Conservation (phyloP, 305 asterid species). For the Fraxinus dipetala region DNA sequence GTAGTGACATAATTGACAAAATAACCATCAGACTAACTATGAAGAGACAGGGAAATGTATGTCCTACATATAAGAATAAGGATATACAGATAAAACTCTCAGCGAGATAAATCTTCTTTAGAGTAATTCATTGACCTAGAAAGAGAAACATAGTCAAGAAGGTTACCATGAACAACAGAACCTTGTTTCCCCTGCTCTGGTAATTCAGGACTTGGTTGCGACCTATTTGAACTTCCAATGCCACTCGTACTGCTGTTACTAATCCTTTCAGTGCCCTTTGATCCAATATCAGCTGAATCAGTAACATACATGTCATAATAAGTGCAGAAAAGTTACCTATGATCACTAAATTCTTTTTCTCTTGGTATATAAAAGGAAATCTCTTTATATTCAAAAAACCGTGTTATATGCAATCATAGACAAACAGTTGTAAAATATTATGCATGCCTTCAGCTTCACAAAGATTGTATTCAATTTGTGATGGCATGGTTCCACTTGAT, state of each 20-base stretch:
- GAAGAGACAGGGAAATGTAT: neutral
- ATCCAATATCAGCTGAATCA: conserved; percentile 78
- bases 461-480: conserved; percentile 57
- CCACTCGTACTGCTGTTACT: conserved; percentile 49
- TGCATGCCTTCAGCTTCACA: conserved; percentile 63
- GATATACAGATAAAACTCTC: neutral
- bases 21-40: neutral
- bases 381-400: neutral
- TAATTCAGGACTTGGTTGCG: conserved; percentile 38
- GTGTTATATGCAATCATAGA: neutral
- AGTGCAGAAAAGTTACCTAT: conserved; percentile 32
- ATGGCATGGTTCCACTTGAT: conserved; percentile 46
- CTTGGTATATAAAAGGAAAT: neutral
- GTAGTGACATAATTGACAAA: neutral
- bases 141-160: neutral
- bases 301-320: conserved; percentile 40
- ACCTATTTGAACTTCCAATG: conserved; percentile 48
- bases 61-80: neutral
- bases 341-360: neutral
- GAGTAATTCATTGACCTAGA: neutral
- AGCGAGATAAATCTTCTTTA: neutral
- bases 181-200: conserved; percentile 48
- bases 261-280: conserved; percentile 48
- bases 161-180: conserved; percentile 59
- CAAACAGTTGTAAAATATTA: conserved; percentile 15